These are phyloP conservation scores for Aspergillus floridensis DNA, from an alignment of 2,329 filamentous ascomycete genomes.

Conservation along the genomic window DNA sequence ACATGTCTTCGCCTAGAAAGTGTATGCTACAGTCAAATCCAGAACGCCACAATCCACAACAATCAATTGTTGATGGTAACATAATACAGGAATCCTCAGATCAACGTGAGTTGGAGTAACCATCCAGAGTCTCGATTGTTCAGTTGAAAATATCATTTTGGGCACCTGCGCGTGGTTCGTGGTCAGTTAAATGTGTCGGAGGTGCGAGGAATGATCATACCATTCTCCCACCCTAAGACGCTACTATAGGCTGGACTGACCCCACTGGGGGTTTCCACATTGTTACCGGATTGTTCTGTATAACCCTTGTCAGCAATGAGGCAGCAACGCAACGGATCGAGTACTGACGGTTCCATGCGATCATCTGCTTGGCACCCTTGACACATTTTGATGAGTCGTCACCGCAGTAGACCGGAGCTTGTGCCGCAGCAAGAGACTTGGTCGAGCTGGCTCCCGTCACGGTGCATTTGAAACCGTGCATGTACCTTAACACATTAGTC, in stretches of 20 bases:
- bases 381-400: constrained; percentile 45
- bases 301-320: too few species aligned
- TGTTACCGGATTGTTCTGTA: background rate
- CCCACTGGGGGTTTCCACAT: background rate
- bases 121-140: fast-evolving
- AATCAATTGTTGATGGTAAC: too few species aligned
- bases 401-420: constrained; percentile 45
- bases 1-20: too few species aligned
- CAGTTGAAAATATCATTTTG: background rate
- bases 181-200: background rate
- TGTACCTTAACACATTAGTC: constrained; percentile 31
- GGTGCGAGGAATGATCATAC: background rate
- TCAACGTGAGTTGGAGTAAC: too few species aligned
- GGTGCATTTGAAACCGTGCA: constrained; percentile 52
- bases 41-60: too few species aligned
- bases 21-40: too few species aligned
- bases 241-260: background rate
- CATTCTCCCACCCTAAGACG: background rate
- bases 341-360: constrained; percentile 45
- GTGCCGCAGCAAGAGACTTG: constrained; percentile 42
- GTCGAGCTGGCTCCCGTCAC: constrained; percentile 46
- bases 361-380: constrained; percentile 52
- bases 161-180: background rate
- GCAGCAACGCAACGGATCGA: background rate
- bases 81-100: too few species aligned